Evolutionary conservation across 139 green algal species (phyloP).

Genomic region (Coccomyxa sp.): DNA sequence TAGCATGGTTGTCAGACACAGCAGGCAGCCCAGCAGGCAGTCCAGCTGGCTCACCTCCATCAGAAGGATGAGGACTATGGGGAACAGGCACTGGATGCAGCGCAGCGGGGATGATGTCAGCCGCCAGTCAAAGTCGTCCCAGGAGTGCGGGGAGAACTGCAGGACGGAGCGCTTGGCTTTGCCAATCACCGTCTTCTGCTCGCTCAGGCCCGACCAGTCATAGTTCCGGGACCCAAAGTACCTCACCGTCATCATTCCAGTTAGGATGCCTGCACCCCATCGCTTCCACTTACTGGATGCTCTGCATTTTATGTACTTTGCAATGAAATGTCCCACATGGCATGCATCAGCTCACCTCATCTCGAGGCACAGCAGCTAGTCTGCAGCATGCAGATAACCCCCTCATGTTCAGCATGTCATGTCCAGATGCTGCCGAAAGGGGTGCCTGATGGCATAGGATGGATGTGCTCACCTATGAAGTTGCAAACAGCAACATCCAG

Average conservation of each 20-base stretch:
- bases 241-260: neutral
- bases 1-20: too few species aligned
- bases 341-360: too few species aligned
- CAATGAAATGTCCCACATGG: too few species aligned
- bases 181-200: constrained; percentile 48
- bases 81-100: constrained; percentile 9
- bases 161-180: constrained; percentile 53
- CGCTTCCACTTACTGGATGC: too few species aligned
- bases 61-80: constrained; percentile 14
- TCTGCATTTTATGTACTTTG: too few species aligned
- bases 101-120: constrained; percentile 32
- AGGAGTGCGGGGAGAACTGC: constrained; percentile 80
- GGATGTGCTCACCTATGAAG: constrained; percentile 38
- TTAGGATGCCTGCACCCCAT: neutral
- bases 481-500: constrained; percentile 90
- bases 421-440: too few species aligned
- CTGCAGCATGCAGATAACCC: too few species aligned
- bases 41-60: constrained; percentile 5
- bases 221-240: constrained; percentile 32
- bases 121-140: constrained; percentile 62
- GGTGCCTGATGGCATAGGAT: too few species aligned
- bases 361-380: too few species aligned
- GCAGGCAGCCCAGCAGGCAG: too few species aligned
- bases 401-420: too few species aligned
- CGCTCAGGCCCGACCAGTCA: constrained; percentile 60